Conservation (phyloP, 2,329 filamentous ascomycete genomes). For the Bimuria novae-zelandiae region DNA sequence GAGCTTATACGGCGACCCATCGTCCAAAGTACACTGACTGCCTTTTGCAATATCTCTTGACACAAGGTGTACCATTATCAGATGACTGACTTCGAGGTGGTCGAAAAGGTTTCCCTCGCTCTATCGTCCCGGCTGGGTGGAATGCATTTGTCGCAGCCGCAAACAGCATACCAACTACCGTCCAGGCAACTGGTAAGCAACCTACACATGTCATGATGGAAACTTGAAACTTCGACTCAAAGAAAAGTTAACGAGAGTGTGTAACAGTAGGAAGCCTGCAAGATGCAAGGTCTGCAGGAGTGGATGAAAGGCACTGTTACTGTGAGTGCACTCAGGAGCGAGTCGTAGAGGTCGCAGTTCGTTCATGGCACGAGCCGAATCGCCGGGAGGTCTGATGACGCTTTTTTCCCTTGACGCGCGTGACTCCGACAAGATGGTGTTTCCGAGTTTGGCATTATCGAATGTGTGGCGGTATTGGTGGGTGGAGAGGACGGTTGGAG, state of each 20-base stretch:
- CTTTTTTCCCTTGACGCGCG: neutral
- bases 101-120: neutral
- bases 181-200: neutral
- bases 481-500: neutral
- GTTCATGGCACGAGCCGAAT: neutral
- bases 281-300: constrained; percentile 16
- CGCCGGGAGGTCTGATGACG: neutral
- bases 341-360: neutral
- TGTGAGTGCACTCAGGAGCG: neutral
- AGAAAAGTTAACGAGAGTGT: neutral
- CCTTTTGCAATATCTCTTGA: constrained; percentile 11
- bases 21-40: neutral
- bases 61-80: neutral
- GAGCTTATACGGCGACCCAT: neutral
- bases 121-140: constrained; percentile 9
- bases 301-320: constrained; percentile 23
- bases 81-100: constrained; percentile 1
- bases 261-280: constrained; percentile 15
- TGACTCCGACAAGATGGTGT: neutral
- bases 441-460: too few relatives aligned
- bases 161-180: constrained; percentile 16
- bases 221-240: neutral
- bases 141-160: constrained; percentile 15
- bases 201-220: neutral
- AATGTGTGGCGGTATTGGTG: neutral